These are phyloP conservation scores for Coemansia sp. DNA, from an alignment of 192 early-diverging fungal genomes.

Conservation along the genomic window DNA sequence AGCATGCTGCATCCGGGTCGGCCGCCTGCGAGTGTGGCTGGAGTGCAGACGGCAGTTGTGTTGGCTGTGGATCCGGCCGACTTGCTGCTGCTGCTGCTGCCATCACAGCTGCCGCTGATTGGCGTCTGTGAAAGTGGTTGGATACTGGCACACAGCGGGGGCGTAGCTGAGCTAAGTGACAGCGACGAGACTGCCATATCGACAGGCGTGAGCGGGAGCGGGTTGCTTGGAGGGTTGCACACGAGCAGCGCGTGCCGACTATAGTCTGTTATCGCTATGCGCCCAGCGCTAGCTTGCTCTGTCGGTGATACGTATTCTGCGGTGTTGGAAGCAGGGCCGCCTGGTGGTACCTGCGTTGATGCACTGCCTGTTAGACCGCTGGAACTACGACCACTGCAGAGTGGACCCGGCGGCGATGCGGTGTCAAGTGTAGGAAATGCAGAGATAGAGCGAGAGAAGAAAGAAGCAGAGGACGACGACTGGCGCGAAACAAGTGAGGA, in stretches of 20 bases:
- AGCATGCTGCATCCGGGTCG: not conserved
- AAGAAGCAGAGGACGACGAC: not conserved
- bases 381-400: not conserved
- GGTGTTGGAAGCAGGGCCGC: not conserved
- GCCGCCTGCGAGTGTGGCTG: conserved; percentile 9
- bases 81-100: conserved; percentile 10
- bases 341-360: conserved; percentile 1
- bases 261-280: not conserved
- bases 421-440: conserved; percentile 8
- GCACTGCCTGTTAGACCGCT: not conserved
- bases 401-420: conserved; percentile 5
- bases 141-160: not conserved
- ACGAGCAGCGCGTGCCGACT: conserved; percentile 17
- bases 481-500: not conserved
- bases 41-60: conserved; percentile 30
- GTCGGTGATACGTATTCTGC: not conserved
- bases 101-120: conserved; percentile 1
- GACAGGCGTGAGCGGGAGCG: conserved; percentile 28
- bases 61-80: conserved; percentile 11
- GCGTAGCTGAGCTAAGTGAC: not conserved
- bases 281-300: not conserved
- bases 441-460: not conserved
- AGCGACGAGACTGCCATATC: conserved; percentile 20
- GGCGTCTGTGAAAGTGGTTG: conserved; percentile 16
- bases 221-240: conserved; percentile 36